A percentile compares a stretch with the other conserved stretches of the same genome.
Conservation (phyloP, 2,329 filamentous ascomycete species). For the Aureobasidium namibiae region DNA sequence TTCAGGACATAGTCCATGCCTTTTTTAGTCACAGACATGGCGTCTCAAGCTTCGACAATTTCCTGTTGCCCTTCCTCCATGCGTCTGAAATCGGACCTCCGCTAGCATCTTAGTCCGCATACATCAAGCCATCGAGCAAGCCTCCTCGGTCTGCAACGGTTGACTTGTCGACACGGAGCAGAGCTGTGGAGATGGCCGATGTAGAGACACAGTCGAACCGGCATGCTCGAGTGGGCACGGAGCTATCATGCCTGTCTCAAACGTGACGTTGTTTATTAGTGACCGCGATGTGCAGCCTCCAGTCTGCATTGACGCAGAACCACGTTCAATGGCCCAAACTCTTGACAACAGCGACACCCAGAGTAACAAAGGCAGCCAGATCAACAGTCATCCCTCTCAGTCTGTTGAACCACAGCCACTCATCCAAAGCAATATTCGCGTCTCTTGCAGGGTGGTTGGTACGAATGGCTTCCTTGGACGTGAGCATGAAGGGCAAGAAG, state of each 20-base stretch:
- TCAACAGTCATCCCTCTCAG: conserved; percentile 10
- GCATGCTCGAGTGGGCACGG: not conserved
- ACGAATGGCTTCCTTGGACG: not conserved
- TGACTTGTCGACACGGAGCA: not conserved
- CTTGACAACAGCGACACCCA: conserved; percentile 9
- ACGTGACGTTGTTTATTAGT: not conserved
- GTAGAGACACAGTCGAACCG: not conserved
- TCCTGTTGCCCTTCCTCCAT: not conserved
- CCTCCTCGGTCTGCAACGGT: not conserved
- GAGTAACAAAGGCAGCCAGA: not conserved
- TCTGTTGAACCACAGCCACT: conserved; percentile 9
- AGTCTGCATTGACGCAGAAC: not conserved
- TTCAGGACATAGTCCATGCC: not conserved
- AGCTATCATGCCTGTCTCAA: not conserved
- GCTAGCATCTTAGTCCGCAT: not conserved
- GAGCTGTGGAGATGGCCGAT: not conserved
- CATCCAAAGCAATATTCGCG: conserved; percentile 3
- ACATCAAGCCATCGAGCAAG: not conserved
- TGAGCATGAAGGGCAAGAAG: conserved; percentile 9
- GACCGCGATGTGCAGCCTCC: not conserved
- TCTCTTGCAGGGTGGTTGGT: conserved; percentile 5
- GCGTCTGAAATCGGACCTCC: not conserved
- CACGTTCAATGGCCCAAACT: not conserved
- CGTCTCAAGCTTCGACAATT: not conserved
- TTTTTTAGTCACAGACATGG: not conserved